Evolutionary conservation across 2,329 filamentous ascomycete genomes (phyloP), one percentile per base, ranked within the genome.

Genomic region (Colletotrichum australisinense): DNA sequence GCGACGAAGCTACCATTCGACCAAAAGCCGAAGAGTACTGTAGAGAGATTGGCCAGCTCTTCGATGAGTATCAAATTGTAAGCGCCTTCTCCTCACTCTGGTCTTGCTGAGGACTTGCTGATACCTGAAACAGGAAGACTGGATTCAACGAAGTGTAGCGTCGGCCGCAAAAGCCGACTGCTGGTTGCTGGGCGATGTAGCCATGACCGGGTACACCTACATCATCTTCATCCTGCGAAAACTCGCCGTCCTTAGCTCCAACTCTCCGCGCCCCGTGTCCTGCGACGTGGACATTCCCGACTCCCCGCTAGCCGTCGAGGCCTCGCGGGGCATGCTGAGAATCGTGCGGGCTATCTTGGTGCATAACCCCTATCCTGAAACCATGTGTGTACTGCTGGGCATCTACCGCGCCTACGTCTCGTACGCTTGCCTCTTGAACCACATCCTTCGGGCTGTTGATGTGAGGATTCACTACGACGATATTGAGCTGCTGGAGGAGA

Each of bases 141-240:
- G 77, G 78, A 57, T 79, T 2, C 74, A 73, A 9, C 67, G 69
- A 16, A 69, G 73, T 2, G 72, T 76, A 5, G 63, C 75, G 1
- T 76, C 74, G 7, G 75, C 76, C n/a, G 67, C 75, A 12, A 77
- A 81, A 28, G 24, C 35, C 7, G 64, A 72, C 5, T 46, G 46
- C 16, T 81, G 80, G 80, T 69, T 76, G 4, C 74, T 80, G 1
- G 75, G 72, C 12, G 80, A 82, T 28, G 75, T 79, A n/a, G 73
- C 79, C 5, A 67, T 82, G 5, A 79, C 78, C 0, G 78, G 79
- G 1, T 80, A 80, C 55, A 80, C 78, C 4, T 78, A 76, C 64
- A 77, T 81, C 60, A 78, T 82, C 32, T 82, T 80, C 73, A 82
- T 82, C 79, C 79, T 81, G 24, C 78, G 80, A 35, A 72, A 68